A percentile compares a stretch with the other conserved stretches of the same genome.
These are phyloP conservation scores for Ceratocystis huliohia DNA, from an alignment of 2,329 filamentous ascomycete genomes.

Conservation along the genomic window DNA sequence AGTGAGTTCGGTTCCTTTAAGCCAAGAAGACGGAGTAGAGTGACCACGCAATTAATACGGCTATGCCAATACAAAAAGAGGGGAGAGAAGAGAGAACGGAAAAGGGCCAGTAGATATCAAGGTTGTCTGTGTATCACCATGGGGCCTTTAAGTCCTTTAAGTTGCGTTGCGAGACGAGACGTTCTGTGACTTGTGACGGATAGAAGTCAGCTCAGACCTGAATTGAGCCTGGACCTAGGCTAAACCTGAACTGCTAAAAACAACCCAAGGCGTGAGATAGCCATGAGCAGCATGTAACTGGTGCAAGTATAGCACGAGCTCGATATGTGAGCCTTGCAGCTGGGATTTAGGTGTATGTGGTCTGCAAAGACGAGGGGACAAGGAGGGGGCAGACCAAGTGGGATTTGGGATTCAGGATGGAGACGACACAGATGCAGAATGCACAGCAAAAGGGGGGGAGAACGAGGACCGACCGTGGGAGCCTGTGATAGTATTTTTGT, in stretches of 20 bases:
- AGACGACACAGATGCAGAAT: constrained; percentile 3
- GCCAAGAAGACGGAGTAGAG: not conserved
- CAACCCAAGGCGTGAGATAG: not conserved
- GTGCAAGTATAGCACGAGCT: constrained; percentile 6
- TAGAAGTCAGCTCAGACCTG: not conserved
- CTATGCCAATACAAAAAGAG: not conserved
- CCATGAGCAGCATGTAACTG: not conserved
- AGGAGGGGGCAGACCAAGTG: not conserved
- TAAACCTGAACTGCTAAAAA: not conserved
- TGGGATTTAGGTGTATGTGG: not conserved
- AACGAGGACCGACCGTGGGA: not conserved
- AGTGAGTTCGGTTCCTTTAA: not conserved
- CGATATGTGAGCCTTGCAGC: not conserved
- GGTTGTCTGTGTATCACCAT: not conserved
- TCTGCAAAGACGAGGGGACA: too few species aligned
- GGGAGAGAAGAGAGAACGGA: not conserved
- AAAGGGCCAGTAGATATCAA: not conserved
- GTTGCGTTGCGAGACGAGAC: not conserved
- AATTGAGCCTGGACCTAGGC: too few species aligned
- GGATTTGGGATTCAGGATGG: constrained; percentile 5
- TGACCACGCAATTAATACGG: too few species aligned
- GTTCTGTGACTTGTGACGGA: not conserved
- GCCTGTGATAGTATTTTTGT: not conserved
- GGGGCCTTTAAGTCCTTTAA: not conserved
- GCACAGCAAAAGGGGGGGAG: constrained; percentile 6